Percentiles rank a stretch among this genome's conserved stretches.
phyloP scores from a whole-genome alignment of 495 filamentous ascomycete species.

The Annulohypoxylon maeteangense region DNA sequence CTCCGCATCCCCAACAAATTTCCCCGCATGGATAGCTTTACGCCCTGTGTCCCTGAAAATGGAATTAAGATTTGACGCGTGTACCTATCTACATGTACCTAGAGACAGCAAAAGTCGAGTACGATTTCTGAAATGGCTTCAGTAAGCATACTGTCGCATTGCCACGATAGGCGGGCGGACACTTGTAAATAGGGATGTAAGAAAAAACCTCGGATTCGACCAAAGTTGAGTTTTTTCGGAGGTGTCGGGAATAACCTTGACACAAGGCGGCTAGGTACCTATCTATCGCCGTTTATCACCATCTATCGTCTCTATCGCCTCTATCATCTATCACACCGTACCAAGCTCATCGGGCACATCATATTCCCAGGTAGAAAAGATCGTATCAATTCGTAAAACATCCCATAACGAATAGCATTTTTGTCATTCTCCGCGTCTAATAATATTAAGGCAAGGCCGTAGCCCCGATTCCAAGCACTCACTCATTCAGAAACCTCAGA shows the following conservation, averaged over 20 bases:
- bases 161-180: neutral
- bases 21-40: neutral
- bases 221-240: constrained; percentile 3
- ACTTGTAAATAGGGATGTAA: neutral
- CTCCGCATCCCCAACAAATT: neutral
- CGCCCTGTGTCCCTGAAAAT: neutral
- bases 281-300: too few relatives aligned
- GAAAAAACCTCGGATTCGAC: neutral
- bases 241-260: neutral
- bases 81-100: neutral
- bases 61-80: neutral
- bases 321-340: neutral
- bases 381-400: neutral
- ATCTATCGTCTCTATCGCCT: too few relatives aligned
- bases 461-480: constrained; percentile 8
- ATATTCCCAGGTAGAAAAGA: neutral
- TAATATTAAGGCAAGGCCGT: constrained; percentile 23
- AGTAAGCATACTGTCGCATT: neutral
- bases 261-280: neutral
- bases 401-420: neutral
- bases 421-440: constrained; percentile 20
- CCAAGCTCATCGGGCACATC: neutral
- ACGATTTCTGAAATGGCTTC: neutral
- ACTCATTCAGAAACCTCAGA: constrained; percentile 15
- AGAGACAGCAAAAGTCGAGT: neutral